Percentiles rank a stretch among this genome's conserved stretches.
These are phyloP conservation scores for Colletotrichum scovillei DNA, from an alignment of 2,329 filamentous ascomycete genomes.

Conservation along the genomic window DNA sequence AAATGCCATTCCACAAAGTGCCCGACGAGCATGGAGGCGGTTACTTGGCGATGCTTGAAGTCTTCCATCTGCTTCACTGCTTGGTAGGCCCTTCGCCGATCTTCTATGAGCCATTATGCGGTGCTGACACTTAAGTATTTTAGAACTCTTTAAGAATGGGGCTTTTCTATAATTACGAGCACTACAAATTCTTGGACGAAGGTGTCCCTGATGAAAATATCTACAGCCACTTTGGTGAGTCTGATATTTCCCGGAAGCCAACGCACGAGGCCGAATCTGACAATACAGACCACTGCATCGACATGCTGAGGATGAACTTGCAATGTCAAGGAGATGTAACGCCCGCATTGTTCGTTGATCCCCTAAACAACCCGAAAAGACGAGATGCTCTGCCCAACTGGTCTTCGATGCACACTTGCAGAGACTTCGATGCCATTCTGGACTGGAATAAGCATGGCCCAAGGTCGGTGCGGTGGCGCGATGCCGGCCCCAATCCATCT, in stretches of 20 bases:
- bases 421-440: slow-evolving; percentile 28
- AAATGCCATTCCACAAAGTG: slow-evolving; percentile 21
- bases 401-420: slow-evolving; percentile 31
- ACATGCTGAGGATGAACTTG: slow-evolving; percentile 28
- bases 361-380: slow-evolving; percentile 11
- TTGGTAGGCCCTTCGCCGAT: neutral
- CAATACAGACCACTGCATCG: slow-evolving; percentile 23
- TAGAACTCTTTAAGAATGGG: slow-evolving; percentile 29
- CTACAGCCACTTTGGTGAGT: slow-evolving; percentile 18
- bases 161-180: slow-evolving; percentile 11
- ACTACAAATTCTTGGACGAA: slow-evolving; percentile 25
- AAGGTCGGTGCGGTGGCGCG: slow-evolving; percentile 28
- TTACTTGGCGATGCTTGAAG: slow-evolving; percentile 25
- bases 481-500: slow-evolving; percentile 24
- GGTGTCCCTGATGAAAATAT: slow-evolving; percentile 28
- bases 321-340: slow-evolving; percentile 27
- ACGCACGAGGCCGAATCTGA: neutral
- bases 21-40: slow-evolving; percentile 25
- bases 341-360: slow-evolving; percentile 28
- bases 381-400: slow-evolving; percentile 27
- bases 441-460: slow-evolving; percentile 30
- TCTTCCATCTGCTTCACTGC: slow-evolving; percentile 25
- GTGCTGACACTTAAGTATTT: neutral
- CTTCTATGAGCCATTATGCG: neutral
- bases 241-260: fast-evolving